Evolutionary conservation across 1,139 yeast species (phyloP), one percentile per base, ranked within the genome.

Genomic region (Debaryomyces fabryi): DNA sequence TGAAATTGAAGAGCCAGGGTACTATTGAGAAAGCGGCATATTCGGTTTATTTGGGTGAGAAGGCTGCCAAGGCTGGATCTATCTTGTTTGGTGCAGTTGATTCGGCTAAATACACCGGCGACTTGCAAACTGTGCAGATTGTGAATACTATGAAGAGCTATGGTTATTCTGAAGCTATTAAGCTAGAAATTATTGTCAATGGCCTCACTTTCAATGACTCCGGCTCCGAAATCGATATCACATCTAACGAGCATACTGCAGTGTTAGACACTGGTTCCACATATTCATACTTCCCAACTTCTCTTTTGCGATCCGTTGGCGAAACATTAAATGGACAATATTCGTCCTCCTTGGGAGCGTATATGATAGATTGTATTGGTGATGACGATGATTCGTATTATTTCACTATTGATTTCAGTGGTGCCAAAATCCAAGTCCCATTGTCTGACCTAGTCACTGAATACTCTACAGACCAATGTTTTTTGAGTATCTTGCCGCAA

Each of bases 71-170:
- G 7, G 27, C 64, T 5, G 83, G 83, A 2, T 59, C 67, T 35
- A 64, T 78, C 37, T 63, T 73, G 48, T 78, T 78, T 62, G 83
- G 83, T 2, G 84, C 81, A 2, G 75, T 79, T 32, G 83, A 79
- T 57, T 69, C 72, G 48, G 74, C 78, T 48, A 78, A 78, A 57
- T 76, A 72, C 55, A 32, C 60, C 1, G 82, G 82, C 2, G 46
- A 56, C 10, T 66, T 76, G 48, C 51, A 49, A 33, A 64, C 70
- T 6, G 65, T 71, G 38, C 67, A 66, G 4, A 67, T 69, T 23
- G 58, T 69, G 44, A 67, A 67, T 49, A 53, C 66, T 4, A 46
- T 52, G 23, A 40, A 43, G 8, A 21, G 44, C 10, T 10, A n/a
- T 30, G 64, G 66, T 5, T 67, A 58, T 50, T 38, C 44, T 3